Base-by-base conservation (phyloP, 2,329 filamentous ascomycete species). In the Fusarium nanum region DNA sequence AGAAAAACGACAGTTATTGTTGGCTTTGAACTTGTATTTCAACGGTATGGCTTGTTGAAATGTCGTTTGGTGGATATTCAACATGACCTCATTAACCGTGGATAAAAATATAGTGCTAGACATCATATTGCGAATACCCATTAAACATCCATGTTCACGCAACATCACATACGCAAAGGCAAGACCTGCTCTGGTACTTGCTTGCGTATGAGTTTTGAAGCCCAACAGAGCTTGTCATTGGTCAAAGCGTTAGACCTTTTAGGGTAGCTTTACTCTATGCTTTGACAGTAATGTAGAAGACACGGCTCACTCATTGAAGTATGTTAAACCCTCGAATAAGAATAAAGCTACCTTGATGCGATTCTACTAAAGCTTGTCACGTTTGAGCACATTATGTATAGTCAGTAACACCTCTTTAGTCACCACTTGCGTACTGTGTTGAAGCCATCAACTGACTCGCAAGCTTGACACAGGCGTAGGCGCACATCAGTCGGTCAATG, bases 161-260 rank as follows among this genome's bases (percentile, higher is more conserved):
- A 37, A 18, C 16, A 37, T 37, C 32, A 18, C 16, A 37, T 37
- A 10, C 16, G 34, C 9, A 37, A 18, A 37, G 34, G 34, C 34
- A n/a, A n/a, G 34, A n/a, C 34, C 34, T 37, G 34, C 18, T 37
- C 34, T n/a, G n/a, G 34, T 37, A n/a, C n/a, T 6, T 47, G 7
- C 18, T 40, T 20, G 6, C 11, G 30, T 52, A 40, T 49, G 25
- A 46, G 55, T 50, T 66, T 16, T 45, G 14, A 30, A 41, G 7
- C 5, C 11, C 42, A 66, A 20, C 30, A 61, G 61, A 67, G 48
- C 62, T 55, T 60, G 16, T 66, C 28, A 56, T 61, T 66, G 61
- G 44, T n/a, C 23, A 12, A 25, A 16, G 2, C 11, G 18, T 34
- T 13, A 7, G 6, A 5, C 7, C 18, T 27, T 66, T 14, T 25